Conservation (phyloP, 2,329 filamentous ascomycete genomes). For the Lachnellula arida region DNA sequence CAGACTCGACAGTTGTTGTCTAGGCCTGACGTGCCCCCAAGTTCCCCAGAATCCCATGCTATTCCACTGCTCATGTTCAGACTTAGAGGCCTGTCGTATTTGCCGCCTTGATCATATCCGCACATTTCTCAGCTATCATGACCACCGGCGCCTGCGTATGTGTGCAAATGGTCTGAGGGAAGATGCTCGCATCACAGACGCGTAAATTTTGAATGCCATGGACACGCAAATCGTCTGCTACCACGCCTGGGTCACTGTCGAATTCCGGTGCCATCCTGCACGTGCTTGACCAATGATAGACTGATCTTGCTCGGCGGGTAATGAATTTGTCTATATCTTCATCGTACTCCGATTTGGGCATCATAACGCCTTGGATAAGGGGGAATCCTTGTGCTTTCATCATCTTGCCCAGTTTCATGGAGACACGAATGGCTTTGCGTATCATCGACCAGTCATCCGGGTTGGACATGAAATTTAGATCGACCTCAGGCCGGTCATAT, state of each 20-base stretch:
- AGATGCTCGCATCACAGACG: slow-evolving; percentile 6
- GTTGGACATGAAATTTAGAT: slow-evolving; percentile 8
- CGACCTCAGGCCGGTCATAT: slow-evolving; percentile 3
- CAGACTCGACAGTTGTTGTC: no score
- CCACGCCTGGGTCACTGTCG: slow-evolving; percentile 4
- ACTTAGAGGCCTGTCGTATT: no score
- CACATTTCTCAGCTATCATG: slow-evolving; percentile 8
- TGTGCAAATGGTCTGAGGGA: neutral
- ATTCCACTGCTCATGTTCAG: no score
- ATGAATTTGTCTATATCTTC: slow-evolving; percentile 1
- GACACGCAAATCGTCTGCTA: neutral
- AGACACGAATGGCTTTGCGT: slow-evolving; percentile 3
- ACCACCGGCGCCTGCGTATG: neutral
- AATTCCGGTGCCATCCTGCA: neutral
- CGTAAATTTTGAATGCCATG: slow-evolving; percentile 3
- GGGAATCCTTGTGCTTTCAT: slow-evolving; percentile 8
- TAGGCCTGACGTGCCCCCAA: no score
- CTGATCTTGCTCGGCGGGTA: neutral
- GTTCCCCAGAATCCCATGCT: no score
- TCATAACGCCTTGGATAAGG: neutral
- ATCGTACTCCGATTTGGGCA: neutral
- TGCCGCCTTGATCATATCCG: slow-evolving; percentile 38
- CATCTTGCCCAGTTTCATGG: neutral
- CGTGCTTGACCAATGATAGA: neutral
- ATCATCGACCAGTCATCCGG: neutral